phyloP scores from a whole-genome alignment of 2,329 filamentous ascomycete species.

The Tetracladium maxilliforme region DNA sequence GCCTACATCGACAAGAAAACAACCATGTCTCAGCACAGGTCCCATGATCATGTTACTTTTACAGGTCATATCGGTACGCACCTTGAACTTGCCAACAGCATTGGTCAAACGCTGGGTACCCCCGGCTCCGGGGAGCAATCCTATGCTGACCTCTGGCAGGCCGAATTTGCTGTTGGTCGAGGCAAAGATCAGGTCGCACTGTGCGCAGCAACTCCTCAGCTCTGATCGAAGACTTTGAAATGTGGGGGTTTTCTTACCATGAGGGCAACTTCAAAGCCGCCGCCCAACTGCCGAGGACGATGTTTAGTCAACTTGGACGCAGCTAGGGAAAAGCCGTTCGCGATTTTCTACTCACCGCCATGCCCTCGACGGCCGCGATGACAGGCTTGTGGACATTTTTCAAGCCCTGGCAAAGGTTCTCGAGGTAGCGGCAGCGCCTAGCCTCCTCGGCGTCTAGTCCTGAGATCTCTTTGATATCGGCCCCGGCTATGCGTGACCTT shows the following conservation, averaged over 20 bases:
- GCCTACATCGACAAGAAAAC: slow-evolving; percentile 4
- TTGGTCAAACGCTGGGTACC: slow-evolving; percentile 17
- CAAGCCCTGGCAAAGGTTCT: slow-evolving; percentile 23
- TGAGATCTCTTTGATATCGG: slow-evolving; percentile 19
- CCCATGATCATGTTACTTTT: too few species aligned
- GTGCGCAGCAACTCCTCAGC: background rate
- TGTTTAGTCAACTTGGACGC: slow-evolving; percentile 2
- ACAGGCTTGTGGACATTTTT: slow-evolving; percentile 26
- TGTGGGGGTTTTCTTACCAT: slow-evolving; percentile 16
- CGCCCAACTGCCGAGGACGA: slow-evolving; percentile 22
- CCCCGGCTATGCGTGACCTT: slow-evolving; percentile 12
- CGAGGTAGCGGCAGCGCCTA: slow-evolving; percentile 14
- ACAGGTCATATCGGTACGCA: slow-evolving; percentile 1
- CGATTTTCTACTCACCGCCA: slow-evolving; percentile 24
- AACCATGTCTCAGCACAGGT: background rate
- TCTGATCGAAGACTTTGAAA: background rate
- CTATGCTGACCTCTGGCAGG: slow-evolving; percentile 16
- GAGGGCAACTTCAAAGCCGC: slow-evolving; percentile 33
- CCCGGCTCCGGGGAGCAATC: slow-evolving; percentile 14
- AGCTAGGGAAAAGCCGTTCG: slow-evolving; percentile 2
- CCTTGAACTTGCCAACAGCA: slow-evolving; percentile 19
- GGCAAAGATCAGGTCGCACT: slow-evolving; percentile 21
- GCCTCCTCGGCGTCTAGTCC: slow-evolving; percentile 13
- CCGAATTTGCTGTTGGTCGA: slow-evolving; percentile 12
- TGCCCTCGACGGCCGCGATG: slow-evolving; percentile 32